Base-by-base conservation (phyloP, 2,329 filamentous ascomycete genomes). In the Aspergillus persii region DNA sequence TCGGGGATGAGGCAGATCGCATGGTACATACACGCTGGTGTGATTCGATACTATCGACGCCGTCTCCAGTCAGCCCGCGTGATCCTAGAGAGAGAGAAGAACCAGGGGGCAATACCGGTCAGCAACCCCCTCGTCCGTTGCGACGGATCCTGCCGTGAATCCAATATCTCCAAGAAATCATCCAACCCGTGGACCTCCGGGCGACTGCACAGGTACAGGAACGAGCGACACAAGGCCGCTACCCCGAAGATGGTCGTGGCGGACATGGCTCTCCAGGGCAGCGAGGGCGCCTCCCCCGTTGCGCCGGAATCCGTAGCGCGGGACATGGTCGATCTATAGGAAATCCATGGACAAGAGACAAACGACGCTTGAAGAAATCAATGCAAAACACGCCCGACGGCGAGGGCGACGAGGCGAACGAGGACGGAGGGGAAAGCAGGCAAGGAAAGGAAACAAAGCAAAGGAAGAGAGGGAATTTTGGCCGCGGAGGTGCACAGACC, bases 141-240 rank as follows among this genome's bases (percentile, higher is more conserved):
- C 47, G 84, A 82, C 3, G 86, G 79, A 73, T 93, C 84, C 66
- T 83, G 81, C 61, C 94, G 85, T 65, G 84, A 83, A 68, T 97
- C 92, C 41, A 98, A 78, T 4, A 94, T 78, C 53, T 86, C 80
- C 39, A 95, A 78, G 64, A 99, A 95, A 9, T 82, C 78, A 51
- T 92, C 86, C 61, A 96, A 79, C 1, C 94, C 94, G 67, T 87
- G 83, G 4, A 91, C 86, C 73, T 97, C 88, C 50, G 92, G 87
- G 29, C 81, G 84, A 74, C 90, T 96, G 62, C 94, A 75, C 0
- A 85, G 86, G 65, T 87, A 89, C 48, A 97, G 77, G 71, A 98
- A 97, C 2, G 80, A 82, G 61, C 90, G 86, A 58, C 86, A 91
- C 6, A 96, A 65, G 30, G 87, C 76, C 51, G 88, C 89, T 0